Evolutionary conservation across 1,284 basidiomycete species (phyloP).

Genomic region (Lignosus rhinocerotis): DNA sequence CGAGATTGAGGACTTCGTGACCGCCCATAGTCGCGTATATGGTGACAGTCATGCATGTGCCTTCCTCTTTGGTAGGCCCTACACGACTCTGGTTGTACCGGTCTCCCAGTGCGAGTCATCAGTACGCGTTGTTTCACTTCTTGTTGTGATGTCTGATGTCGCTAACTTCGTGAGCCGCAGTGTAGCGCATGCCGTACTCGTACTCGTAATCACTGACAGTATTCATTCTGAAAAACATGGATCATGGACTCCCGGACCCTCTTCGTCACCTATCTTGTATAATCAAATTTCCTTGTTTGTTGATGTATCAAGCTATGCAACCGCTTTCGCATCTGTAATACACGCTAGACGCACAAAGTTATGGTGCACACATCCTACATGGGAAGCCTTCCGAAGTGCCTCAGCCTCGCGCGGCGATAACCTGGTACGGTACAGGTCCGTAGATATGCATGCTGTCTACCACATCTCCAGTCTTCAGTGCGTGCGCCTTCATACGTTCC

Average conservation of each 20-base stretch:
- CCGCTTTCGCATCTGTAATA: not conserved
- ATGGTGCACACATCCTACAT: not conserved
- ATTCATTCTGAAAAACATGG: not conserved
- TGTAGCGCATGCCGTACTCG: not conserved
- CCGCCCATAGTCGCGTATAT: conserved; percentile 13
- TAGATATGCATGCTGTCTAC: conserved; percentile 37
- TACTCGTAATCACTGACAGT: not conserved
- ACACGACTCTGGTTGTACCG: conserved; percentile 5
- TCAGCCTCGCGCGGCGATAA: conserved; percentile 19
- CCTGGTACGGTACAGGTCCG: conserved; percentile 33
- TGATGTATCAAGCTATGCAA: not conserved
- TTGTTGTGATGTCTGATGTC: not conserved
- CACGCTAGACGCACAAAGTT: not conserved
- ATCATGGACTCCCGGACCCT: not conserved
- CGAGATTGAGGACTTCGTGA: conserved; percentile 21
- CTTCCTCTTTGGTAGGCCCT: conserved; percentile 8
- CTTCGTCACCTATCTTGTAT: not conserved
- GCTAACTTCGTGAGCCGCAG: not conserved
- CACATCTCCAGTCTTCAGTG: conserved; percentile 27
- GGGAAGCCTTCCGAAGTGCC: too few relatives aligned
- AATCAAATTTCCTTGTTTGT: not conserved
- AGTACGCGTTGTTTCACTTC: not conserved
- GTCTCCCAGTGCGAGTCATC: conserved; percentile 1
- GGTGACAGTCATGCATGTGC: conserved; percentile 7
- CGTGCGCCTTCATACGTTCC: conserved; percentile 32